Percentiles rank a stretch among this genome's conserved stretches.
phyloP scores from a whole-genome alignment of 441 rosid species.

The Syzygium syzygioides region DNA sequence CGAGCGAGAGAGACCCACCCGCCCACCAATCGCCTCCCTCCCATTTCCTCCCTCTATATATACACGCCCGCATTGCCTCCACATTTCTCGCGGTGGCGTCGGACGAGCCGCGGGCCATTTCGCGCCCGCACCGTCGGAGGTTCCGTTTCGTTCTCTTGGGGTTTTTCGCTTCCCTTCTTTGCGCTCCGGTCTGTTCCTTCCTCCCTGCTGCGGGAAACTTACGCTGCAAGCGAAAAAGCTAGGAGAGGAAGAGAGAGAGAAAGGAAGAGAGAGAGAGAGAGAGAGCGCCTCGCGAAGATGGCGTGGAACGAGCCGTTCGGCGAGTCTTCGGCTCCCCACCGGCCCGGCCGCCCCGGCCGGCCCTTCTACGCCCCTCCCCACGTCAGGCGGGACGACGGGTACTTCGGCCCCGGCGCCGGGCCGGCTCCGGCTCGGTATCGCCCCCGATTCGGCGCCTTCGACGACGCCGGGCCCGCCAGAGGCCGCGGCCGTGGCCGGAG shows the following conservation, averaged over 20 bases:
- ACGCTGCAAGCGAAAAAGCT: neutral
- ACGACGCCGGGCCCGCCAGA: neutral
- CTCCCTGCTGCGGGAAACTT: neutral
- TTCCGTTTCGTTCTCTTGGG: neutral
- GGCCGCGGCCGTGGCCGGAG: neutral
- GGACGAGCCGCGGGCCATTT: neutral
- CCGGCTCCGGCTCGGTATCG: neutral
- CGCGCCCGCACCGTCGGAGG: neutral
- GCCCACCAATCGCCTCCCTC: neutral
- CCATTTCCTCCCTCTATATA: neutral
- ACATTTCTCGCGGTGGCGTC: neutral
- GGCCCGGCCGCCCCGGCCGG: conserved; percentile 7
- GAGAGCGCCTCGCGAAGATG: neutral
- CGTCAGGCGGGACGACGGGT: conserved; percentile 7
- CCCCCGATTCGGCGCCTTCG: neutral
- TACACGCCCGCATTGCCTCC: neutral
- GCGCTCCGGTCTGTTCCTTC: neutral
- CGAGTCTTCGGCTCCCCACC: conserved; percentile 7
- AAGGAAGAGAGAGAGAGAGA: no score
- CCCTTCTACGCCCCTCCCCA: conserved; percentile 26
- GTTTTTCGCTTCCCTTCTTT: no score
- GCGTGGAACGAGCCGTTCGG: neutral
- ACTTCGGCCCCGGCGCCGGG: neutral
- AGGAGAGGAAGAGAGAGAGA: no score
- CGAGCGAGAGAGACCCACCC: neutral